Base-by-base conservation (phyloP, 164 flowering plant species). In the Kalanchoe fedtschenkoi region DNA sequence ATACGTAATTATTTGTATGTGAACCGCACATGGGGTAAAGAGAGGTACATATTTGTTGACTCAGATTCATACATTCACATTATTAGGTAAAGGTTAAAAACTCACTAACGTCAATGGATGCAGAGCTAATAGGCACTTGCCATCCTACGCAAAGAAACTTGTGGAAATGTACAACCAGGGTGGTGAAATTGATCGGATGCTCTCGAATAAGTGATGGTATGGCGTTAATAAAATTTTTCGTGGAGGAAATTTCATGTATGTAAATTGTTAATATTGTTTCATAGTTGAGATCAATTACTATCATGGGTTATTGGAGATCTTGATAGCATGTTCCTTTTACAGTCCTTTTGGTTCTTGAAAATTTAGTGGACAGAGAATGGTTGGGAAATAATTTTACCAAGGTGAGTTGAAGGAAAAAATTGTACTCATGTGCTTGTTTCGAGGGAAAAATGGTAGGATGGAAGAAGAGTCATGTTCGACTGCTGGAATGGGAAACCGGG, bases 121-220 rank as follows among this genome's bases (percentile, higher is more conserved):
- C 95, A 93, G 99, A 76, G 97, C 97, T 42, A 83, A 77, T 30
- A 71, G 63, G 69, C 97, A 93, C 73, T 78, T 81, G 71, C 99
- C 99, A 57, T 80, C 89, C 14, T 93, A 90, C 60, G 90, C 99
- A 35, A 90, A 85, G 78, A 87, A 84, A 68, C 58, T 93, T 62
- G 92, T 93, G 33, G 84, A 83, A 56, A 67, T 76, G 86, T 93
- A 93, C 83, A 88, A 93, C 78, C 70, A 82, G 72, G 83, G 79
- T 51, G 97, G 91, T n/a, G 82, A 87, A 73, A 88, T 90, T 53
- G 85, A 87, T 69, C 67, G 74, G 77, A 87, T 93, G 83, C 80
- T 89, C 61, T 73, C 85, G 6, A 39, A 55, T 46, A 79, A 81
- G 61, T 78, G 59, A 74, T 65, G 29, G 11, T 37, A 38, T 24